These are phyloP conservation scores for Baorangia bicolor DNA, from an alignment of 768 basidiomycete genomes.

Conservation along the genomic window DNA sequence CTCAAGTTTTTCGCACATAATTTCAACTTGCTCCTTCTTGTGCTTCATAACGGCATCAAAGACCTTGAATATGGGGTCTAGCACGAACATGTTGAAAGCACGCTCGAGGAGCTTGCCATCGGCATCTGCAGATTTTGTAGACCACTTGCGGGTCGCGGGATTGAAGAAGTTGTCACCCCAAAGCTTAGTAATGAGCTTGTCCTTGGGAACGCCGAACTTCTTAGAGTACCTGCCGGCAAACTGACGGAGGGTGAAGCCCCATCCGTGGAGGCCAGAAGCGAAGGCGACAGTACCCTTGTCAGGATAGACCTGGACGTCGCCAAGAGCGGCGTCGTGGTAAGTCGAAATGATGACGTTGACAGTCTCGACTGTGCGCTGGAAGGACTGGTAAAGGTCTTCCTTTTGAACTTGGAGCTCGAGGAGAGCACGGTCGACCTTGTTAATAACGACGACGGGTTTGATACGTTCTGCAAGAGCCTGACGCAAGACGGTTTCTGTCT, in stretches of 20 bases:
- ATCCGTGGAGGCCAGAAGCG: conserved; percentile 98
- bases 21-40: conserved; percentile 84
- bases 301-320: conserved; percentile 98
- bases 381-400: conserved; percentile 96
- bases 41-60: conserved; percentile 99
- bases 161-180: conserved; percentile 99
- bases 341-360: conserved; percentile 99
- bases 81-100: conserved; percentile 97
- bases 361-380: conserved; percentile 94
- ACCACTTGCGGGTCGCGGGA: conserved; percentile 95
- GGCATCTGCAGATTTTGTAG: conserved; percentile 67
- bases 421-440: conserved; percentile 99
- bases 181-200: conserved; percentile 95
- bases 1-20: conserved; percentile 96
- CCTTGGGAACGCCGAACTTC: conserved; percentile 98
- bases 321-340: conserved; percentile 90
- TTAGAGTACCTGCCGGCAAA: conserved; percentile 94
- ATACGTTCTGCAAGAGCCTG: conserved; percentile 98
- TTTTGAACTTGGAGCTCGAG: conserved; percentile 97
- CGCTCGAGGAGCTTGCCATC: conserved; percentile 94
- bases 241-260: conserved; percentile 98
- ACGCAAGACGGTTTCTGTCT: conserved; percentile 98
- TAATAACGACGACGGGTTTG: conserved; percentile 99
- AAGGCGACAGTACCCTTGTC: conserved; percentile 98
- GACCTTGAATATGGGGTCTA: conserved; percentile 98